phyloP scores from a whole-genome alignment of 805 yeast genomes.

The Nakazawaea siamensis region DNA sequence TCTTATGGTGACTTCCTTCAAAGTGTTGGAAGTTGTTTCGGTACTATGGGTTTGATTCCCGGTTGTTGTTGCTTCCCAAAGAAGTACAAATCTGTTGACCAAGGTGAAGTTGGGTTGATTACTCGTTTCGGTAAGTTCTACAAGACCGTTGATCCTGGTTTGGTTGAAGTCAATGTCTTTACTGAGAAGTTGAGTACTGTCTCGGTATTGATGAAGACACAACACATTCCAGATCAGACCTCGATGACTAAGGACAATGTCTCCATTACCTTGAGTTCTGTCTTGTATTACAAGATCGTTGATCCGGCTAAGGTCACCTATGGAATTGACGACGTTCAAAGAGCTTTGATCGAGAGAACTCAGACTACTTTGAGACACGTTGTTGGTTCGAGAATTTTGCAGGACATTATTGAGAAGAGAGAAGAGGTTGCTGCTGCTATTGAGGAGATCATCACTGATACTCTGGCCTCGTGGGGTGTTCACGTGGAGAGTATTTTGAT shows the following conservation, averaged over 20 bases:
- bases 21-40: conserved; percentile 37
- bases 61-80: conserved; percentile 44
- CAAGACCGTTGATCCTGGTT: conserved; percentile 62
- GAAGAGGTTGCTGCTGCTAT: conserved; percentile 64
- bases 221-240: conserved; percentile 58
- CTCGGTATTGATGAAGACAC: conserved; percentile 47
- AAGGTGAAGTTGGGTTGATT: conserved; percentile 63
- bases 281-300: conserved; percentile 55
- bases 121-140: conserved; percentile 61
- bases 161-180: conserved; percentile 53
- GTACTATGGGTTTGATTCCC: conserved; percentile 47
- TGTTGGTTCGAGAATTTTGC: conserved; percentile 55
- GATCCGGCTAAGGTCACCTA: conserved; percentile 62
- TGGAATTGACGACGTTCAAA: conserved; percentile 43
- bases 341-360: conserved; percentile 56
- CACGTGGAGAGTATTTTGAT: conserved; percentile 58
- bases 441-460: conserved; percentile 48
- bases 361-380: conserved; percentile 71
- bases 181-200: conserved; percentile 45
- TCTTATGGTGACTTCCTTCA: conserved; percentile 29
- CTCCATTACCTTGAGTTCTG: conserved; percentile 52
- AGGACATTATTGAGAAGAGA: conserved; percentile 66
- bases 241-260: conserved; percentile 69
- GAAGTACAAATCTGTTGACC: conserved; percentile 52
- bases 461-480: conserved; percentile 68